Conservation (phyloP, 106 monocot species). For the Platanthera zijinensis region DNA sequence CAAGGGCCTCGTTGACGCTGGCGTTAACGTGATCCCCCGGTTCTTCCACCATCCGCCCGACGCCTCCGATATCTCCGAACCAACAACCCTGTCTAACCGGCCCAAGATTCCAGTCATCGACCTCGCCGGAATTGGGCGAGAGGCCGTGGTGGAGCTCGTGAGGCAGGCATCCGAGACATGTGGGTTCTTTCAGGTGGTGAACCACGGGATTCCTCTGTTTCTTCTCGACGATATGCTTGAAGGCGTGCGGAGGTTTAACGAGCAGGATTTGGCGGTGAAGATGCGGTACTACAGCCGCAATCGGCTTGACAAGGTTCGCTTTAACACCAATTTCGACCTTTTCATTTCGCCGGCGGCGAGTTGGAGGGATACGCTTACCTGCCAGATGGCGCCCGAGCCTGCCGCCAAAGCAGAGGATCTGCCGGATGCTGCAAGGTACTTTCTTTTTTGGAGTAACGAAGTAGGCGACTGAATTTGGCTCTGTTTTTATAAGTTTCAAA, state of each 20-base stretch:
- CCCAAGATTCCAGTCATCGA: constrained; percentile 20
- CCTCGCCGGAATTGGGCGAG: too few species aligned
- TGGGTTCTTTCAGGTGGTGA: constrained; percentile 32
- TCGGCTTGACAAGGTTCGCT: constrained; percentile 6
- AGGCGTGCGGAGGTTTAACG: constrained; percentile 18
- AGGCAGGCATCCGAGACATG: constrained; percentile 3
- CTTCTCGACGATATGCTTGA: constrained; percentile 16
- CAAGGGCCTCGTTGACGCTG: constrained; percentile 15
- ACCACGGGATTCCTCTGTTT: constrained; percentile 17
- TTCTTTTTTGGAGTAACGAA: too few species aligned
- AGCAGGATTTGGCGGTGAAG: constrained; percentile 13
- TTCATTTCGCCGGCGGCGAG: constrained; percentile 1
- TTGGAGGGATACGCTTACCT: constrained; percentile 19
- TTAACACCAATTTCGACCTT: constrained; percentile 12
- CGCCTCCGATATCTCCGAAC: background rate
- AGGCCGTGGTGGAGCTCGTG: constrained; percentile 4
- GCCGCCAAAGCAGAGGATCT: background rate
- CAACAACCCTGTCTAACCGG: too few species aligned
- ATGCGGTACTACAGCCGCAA: constrained; percentile 10
- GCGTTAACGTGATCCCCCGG: constrained; percentile 13
- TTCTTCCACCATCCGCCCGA: constrained; percentile 13
- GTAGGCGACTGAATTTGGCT: too few species aligned
- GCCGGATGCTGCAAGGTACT: constrained; percentile 9
- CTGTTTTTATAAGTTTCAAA: too few species aligned
- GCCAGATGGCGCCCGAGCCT: background rate